Evolutionary conservation across 2,329 filamentous ascomycete genomes (phyloP).

Genomic region (Stachybotrys chartarum): DNA sequence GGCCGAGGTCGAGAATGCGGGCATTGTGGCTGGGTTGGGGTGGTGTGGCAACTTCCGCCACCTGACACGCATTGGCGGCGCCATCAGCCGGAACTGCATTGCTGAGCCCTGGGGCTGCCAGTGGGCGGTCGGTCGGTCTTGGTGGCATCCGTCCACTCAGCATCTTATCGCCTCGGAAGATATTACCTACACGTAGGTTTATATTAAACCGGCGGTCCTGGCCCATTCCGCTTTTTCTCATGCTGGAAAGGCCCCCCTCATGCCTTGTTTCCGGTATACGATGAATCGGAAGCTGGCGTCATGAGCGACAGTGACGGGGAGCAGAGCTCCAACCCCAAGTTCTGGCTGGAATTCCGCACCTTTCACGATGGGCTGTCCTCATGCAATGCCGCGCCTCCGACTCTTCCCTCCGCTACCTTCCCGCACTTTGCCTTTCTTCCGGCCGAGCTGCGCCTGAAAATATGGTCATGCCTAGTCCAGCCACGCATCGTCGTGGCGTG

Average conservation of each 20-base stretch:
- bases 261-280: background rate
- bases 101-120: background rate
- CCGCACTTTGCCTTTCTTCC: slow-evolving; percentile 33
- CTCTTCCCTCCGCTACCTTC: slow-evolving; percentile 15
- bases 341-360: slow-evolving; percentile 40
- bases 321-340: slow-evolving; percentile 19
- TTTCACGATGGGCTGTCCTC: slow-evolving; percentile 31
- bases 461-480: slow-evolving; percentile 37
- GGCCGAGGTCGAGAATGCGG: no score
- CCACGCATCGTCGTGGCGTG: slow-evolving; percentile 37
- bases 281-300: background rate
- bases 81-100: background rate
- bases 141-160: background rate
- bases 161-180: background rate
- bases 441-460: slow-evolving; percentile 38
- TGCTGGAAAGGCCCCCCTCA: no score
- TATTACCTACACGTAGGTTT: background rate
- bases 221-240: no score
- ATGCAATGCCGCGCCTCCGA: background rate
- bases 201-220: no score
- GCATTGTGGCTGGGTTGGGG: no score
- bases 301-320: slow-evolving; percentile 16
- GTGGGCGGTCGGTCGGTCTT: background rate
- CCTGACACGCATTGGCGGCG: background rate
- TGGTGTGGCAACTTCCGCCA: background rate